These are phyloP conservation scores for Pleurotus citrinopileatus DNA, from an alignment of 768 basidiomycete genomes.

Conservation along the genomic window DNA sequence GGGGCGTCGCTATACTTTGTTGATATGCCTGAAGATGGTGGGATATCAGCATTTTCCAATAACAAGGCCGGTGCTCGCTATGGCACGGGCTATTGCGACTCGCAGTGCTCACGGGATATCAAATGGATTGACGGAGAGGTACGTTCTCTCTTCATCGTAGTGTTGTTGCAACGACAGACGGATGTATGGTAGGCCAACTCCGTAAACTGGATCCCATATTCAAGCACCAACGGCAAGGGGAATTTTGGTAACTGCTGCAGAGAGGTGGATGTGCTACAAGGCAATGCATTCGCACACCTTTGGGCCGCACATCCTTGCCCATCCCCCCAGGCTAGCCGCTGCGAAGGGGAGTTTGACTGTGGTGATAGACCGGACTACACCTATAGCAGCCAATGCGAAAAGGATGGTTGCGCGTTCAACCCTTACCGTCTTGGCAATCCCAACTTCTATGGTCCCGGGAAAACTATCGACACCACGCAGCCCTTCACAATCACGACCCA, in stretches of 20 bases:
- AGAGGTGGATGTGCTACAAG: conserved; percentile 48
- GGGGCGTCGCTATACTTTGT: conserved; percentile 22
- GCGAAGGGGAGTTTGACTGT: conserved; percentile 22
- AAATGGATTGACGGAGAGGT: conserved; percentile 41
- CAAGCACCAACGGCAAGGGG: conserved; percentile 34
- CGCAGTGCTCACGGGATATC: conserved; percentile 41
- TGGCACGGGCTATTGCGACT: conserved; percentile 14
- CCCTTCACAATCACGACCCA: conserved; percentile 33
- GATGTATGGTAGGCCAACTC: neutral
- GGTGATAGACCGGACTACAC: conserved; percentile 21
- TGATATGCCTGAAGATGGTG: conserved; percentile 4
- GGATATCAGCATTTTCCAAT: neutral
- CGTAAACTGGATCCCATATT: conserved; percentile 6
- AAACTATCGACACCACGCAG: conserved; percentile 34
- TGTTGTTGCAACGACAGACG: neutral
- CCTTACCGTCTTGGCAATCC: conserved; percentile 12
- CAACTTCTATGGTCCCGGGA: conserved; percentile 35
- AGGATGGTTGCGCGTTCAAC: conserved; percentile 48
- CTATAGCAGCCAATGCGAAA: conserved; percentile 32
- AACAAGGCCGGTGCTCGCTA: conserved; percentile 31
- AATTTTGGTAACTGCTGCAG: conserved; percentile 37
- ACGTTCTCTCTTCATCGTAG: conserved; percentile 14
- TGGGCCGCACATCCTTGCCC: conserved; percentile 38
- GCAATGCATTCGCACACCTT: conserved; percentile 35
- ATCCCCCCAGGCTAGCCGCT: conserved; percentile 27